phyloP scores from a whole-genome alignment of 208 protist species.

The Vickermania ingenoplastis region DNA sequence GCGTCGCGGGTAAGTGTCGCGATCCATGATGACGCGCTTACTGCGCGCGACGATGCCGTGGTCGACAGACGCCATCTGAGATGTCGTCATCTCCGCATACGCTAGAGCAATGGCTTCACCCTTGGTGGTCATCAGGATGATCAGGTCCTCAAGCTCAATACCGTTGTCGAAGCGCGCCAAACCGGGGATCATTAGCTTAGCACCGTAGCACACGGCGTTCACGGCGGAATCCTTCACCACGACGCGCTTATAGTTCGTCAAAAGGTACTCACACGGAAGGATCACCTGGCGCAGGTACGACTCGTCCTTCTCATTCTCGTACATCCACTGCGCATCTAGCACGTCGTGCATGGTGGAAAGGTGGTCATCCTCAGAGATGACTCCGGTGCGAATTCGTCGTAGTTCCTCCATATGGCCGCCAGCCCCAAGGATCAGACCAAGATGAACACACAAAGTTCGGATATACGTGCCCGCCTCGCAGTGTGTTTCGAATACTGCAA shows the following conservation, averaged over 20 bases:
- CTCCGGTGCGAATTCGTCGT: constrained; percentile 96
- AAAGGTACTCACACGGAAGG: constrained; percentile 96
- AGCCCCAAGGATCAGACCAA: constrained; percentile 97
- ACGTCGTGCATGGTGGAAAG: constrained; percentile 99
- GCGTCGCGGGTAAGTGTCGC: constrained; percentile 97
- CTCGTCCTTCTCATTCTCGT: constrained; percentile 97
- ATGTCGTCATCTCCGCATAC: constrained; percentile 98
- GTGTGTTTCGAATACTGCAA: constrained; percentile 97
- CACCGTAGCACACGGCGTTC: constrained; percentile 99
- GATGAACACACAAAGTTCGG: constrained; percentile 99
- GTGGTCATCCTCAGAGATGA: constrained; percentile 91
- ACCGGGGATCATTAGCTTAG: constrained; percentile 99
- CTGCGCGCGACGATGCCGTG: constrained; percentile 98
- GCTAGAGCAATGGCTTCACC: constrained; percentile 98
- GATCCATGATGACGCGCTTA: constrained; percentile 99
- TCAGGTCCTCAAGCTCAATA: constrained; percentile 95
- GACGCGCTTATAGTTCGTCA: constrained; percentile 97
- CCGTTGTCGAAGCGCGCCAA: constrained; percentile 95
- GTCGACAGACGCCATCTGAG: constrained; percentile 94
- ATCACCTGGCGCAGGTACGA: constrained; percentile 96
- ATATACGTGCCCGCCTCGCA: constrained; percentile 99
- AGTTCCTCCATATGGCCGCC: constrained; percentile 99
- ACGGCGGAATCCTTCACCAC: constrained; percentile 99
- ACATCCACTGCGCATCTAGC: constrained; percentile 98
- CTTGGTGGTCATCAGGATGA: constrained; percentile 99